phyloP scores from a whole-genome alignment of 2,329 filamentous ascomycete genomes.

The Paradendryphiella salina region DNA sequence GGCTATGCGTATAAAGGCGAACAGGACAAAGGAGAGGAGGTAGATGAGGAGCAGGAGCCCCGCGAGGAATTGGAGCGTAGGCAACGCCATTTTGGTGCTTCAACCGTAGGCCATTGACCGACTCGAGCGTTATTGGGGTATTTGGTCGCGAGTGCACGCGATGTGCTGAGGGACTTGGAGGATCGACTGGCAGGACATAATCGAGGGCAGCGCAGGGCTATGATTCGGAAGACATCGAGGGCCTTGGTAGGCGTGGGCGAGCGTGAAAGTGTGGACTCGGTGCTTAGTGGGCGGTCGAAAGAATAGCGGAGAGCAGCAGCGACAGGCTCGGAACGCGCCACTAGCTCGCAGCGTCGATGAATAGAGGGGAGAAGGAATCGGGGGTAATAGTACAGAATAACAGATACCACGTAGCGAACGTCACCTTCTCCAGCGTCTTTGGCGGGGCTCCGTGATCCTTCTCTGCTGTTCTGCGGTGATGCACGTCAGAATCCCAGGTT shows the following conservation, averaged over 20 bases:
- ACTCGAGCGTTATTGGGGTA: constrained; percentile 19
- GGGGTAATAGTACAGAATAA: not conserved
- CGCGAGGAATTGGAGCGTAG: constrained; percentile 70
- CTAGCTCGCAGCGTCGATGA: constrained; percentile 2
- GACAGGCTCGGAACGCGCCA: constrained; percentile 16
- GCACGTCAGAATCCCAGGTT: constrained; percentile 25
- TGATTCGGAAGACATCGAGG: constrained; percentile 22
- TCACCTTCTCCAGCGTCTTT: not conserved
- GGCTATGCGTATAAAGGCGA: constrained; percentile 87
- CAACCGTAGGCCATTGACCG: constrained; percentile 32
- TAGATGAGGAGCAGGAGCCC: constrained; percentile 85
- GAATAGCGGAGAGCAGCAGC: constrained; percentile 17
- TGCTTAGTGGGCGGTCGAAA: constrained; percentile 9
- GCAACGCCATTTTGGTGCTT: constrained; percentile 50
- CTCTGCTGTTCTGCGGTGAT: constrained; percentile 9
- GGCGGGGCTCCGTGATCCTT: constrained; percentile 8
- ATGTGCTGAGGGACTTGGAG: constrained; percentile 28
- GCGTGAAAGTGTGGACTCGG: constrained; percentile 12
- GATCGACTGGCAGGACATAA: constrained; percentile 35
- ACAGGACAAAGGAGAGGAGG: constrained; percentile 87
- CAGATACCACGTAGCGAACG: not conserved
- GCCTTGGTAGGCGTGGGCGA: constrained; percentile 3
- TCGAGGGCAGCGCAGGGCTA: constrained; percentile 30
- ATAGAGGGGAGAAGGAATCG: not conserved
- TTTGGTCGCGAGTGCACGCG: constrained; percentile 33